Evolutionary conservation across 169 alveolate genomes (phyloP).

Genomic region (Babesia sp.): DNA sequence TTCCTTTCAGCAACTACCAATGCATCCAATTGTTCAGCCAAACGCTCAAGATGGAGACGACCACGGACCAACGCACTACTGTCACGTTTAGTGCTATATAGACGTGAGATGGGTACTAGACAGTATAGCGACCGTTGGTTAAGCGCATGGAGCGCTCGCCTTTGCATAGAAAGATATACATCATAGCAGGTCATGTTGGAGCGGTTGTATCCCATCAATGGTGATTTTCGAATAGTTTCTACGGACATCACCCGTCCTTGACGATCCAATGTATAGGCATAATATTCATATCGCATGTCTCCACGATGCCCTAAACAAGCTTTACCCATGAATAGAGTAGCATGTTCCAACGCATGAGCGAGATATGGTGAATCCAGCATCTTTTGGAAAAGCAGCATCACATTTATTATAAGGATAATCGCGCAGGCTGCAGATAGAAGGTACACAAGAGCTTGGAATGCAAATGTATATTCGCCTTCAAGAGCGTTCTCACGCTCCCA

Average conservation of each 20-base stretch:
- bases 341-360: conserved; percentile 6
- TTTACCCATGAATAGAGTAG: conserved; percentile 26
- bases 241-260: conserved; percentile 1
- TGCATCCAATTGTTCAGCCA: conserved; percentile 14
- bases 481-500: conserved; percentile 12
- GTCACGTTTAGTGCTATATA: conserved; percentile 10
- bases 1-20: conserved; percentile 4
- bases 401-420: not conserved
- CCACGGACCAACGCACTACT: conserved; percentile 16
- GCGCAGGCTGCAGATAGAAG: not conserved
- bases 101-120: conserved; percentile 8
- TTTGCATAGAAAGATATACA: conserved; percentile 30
- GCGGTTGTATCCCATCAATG: not conserved
- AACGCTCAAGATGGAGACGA: conserved; percentile 12
- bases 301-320: not conserved
- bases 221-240: not conserved
- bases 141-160: conserved; percentile 23
- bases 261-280: conserved; percentile 20
- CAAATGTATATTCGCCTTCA: not conserved
- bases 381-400: conserved; percentile 9
- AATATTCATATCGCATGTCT: not conserved
- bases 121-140: not conserved
- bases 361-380: conserved; percentile 2
- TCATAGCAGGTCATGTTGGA: conserved; percentile 19
- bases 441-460: not conserved